phyloP scores from a whole-genome alignment of 2,329 filamentous ascomycete genomes.

The Cordyceps tenuipes region DNA sequence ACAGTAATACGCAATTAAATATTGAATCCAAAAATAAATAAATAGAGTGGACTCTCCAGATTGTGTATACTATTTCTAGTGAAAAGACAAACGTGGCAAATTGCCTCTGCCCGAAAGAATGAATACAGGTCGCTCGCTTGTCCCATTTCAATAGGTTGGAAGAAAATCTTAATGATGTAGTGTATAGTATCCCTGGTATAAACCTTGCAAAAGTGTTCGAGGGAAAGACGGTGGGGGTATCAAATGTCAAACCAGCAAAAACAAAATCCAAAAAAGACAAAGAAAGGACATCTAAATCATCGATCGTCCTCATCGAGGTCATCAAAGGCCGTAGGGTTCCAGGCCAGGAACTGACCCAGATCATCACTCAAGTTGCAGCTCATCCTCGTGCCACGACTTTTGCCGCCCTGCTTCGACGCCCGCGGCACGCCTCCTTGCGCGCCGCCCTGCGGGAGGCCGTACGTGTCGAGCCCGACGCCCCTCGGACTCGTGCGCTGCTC shows the following conservation, averaged over 20 bases:
- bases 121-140: slow-evolving; percentile 2
- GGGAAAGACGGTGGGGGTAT: slow-evolving; percentile 7
- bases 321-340: slow-evolving; percentile 46
- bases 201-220: neutral
- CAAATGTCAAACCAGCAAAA: slow-evolving; percentile 4
- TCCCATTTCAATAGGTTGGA: neutral
- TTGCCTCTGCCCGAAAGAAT: slow-evolving; percentile 2
- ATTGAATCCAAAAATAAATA: neutral
- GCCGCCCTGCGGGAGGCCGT: neutral
- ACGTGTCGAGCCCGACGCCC: neutral
- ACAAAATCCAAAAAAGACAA: neutral
- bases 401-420: neutral
- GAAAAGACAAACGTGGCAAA: neutral
- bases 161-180: neutral
- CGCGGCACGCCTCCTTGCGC: neutral
- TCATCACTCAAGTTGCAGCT: slow-evolving; percentile 53
- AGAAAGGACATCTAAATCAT: slow-evolving; percentile 16
- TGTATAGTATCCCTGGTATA: neutral
- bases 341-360: slow-evolving; percentile 48
- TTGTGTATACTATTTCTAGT: neutral
- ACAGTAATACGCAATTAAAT: neutral
- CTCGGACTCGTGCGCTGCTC: neutral
- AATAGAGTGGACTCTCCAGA: neutral
- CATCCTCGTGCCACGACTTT: slow-evolving; percentile 39
- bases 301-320: slow-evolving; percentile 17